These are phyloP conservation scores for Penicillium ochrochloron DNA, from an alignment of 495 filamentous ascomycete species.

Conservation along the genomic window DNA sequence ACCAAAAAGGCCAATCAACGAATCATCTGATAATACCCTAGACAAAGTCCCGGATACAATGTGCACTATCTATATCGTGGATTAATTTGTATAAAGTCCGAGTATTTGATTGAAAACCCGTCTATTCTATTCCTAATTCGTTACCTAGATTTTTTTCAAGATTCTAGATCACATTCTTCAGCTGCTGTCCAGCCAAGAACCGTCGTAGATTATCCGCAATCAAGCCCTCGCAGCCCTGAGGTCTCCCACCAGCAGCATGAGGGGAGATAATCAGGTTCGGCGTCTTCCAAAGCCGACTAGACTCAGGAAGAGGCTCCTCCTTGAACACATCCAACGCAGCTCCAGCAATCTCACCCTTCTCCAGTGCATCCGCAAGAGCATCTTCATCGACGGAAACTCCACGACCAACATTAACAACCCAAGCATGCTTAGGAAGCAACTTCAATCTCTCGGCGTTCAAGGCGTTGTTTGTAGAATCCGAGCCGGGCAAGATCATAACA, in stretches of 20 bases:
- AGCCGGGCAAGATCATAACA: slow-evolving; percentile 38
- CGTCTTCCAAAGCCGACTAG: slow-evolving; percentile 56
- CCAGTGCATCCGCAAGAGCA: slow-evolving; percentile 66
- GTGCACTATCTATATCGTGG: too few relatives aligned
- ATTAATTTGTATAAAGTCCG: too few relatives aligned
- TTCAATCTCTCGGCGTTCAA: slow-evolving; percentile 33
- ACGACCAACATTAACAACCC: slow-evolving; percentile 72
- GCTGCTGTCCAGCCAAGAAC: slow-evolving; percentile 55
- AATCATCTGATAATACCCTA: too few relatives aligned
- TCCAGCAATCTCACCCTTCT: slow-evolving; percentile 53
- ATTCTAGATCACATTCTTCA: slow-evolving; percentile 46
- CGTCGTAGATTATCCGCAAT: slow-evolving; percentile 57
- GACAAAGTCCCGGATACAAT: too few relatives aligned
- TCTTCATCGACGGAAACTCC: slow-evolving; percentile 72
- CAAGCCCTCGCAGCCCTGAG: slow-evolving; percentile 54
- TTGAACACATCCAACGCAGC: slow-evolving; percentile 72
- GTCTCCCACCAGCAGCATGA: slow-evolving; percentile 71
- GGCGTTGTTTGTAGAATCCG: slow-evolving; percentile 30
- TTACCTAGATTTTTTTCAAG: neutral
- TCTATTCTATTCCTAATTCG: neutral
- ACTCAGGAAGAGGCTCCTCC: slow-evolving; percentile 51
- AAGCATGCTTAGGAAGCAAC: slow-evolving; percentile 57
- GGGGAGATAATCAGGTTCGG: slow-evolving; percentile 62
- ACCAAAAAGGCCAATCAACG: too few relatives aligned
- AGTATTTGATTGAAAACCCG: neutral